A percentile compares a stretch with the other conserved stretches of the same genome.
These are phyloP conservation scores for Xylariomycetidae sp. DNA, from an alignment of 2,329 filamentous ascomycete species.

Conservation along the genomic window DNA sequence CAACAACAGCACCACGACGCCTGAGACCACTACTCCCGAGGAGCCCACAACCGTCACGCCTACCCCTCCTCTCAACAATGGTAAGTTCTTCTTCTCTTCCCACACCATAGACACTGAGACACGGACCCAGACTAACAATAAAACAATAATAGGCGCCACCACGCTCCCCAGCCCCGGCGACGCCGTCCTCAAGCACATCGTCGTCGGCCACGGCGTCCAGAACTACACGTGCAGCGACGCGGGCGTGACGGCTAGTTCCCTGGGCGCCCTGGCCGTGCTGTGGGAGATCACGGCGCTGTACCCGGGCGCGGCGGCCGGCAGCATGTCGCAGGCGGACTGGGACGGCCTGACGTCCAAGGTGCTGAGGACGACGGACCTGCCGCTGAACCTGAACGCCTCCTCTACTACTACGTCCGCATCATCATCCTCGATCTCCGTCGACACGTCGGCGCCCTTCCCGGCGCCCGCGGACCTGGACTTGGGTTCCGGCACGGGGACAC, in stretches of 20 bases:
- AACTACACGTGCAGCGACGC: conserved; percentile 58
- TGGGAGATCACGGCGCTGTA: conserved; percentile 54
- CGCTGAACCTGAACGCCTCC: conserved; percentile 50
- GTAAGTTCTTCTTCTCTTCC: too few relatives aligned
- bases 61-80: conserved; percentile 35
- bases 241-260: conserved; percentile 31
- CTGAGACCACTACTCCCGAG: conserved; percentile 7
- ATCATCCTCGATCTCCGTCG: conserved; percentile 13
- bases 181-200: conserved; percentile 47
- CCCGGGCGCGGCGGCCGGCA: conserved; percentile 35
- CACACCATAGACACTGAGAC: too few relatives aligned
- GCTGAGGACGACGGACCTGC: conserved; percentile 38
- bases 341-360: conserved; percentile 33
- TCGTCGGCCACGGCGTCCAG: conserved; percentile 60
- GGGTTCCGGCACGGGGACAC: conserved; percentile 20
- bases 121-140: too few relatives aligned
- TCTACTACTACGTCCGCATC: conserved; percentile 15
- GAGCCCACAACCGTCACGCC: conserved; percentile 16
- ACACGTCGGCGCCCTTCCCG: conserved; percentile 38
- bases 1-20: conserved; percentile 3
- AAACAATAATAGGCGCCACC: conserved; percentile 20
- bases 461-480: conserved; percentile 38
- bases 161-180: conserved; percentile 40
- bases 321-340: conserved; percentile 36
- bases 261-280: conserved; percentile 55